Base-by-base conservation (phyloP, 2,329 filamentous ascomycete species). In the Hysterium pulicare region DNA sequence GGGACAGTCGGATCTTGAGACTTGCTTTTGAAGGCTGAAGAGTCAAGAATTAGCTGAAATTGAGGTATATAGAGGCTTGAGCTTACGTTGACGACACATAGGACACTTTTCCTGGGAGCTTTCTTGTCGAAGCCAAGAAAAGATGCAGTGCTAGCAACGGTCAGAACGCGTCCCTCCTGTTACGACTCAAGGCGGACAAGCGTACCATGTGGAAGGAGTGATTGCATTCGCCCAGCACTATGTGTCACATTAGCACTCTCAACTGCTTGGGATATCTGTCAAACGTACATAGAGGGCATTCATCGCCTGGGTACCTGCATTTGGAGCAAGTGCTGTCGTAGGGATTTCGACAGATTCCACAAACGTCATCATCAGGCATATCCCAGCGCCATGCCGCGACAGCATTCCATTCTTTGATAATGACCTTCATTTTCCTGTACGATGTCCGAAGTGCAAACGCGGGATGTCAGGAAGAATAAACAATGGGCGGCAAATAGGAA, bases 361-460 rank as follows among this genome's bases (percentile, higher is more conserved):
- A 98, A 49, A 97, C 90, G 65, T 98, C 91, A 71, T 96, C 91
- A 58, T 95, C 90, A 19, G 91, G 90, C 60, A 97, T 87, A 66
- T 97, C 88, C 93, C 93, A 98, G 51, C 88, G 84, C 93, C 93
- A 98, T 42, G 90, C 91, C 15, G 93, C 93, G 49, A 98, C 89
- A 3, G 90, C 87, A 59, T 93, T 86, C 89, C 91, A 97, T 64
- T 88, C 81, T 60, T 85, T 87, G 70, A 97, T 93, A 36, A 83
- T 93, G 73, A 97, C 89, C 71, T 95, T 97, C 93, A 98, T 98
- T 40, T 40, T 65, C 51, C 8, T 28, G 7, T 28, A 13, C 24
- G 8, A n/a, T n/a, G n/a, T n/a, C n/a, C n/a, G n/a, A n/a, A n/a
- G 24, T 28, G 24, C 7, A 28, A 7, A 13, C 7, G 24, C 13